These are phyloP conservation scores for Phlebopus sp. DNA, from an alignment of 1,284 basidiomycete species.

Conservation along the genomic window DNA sequence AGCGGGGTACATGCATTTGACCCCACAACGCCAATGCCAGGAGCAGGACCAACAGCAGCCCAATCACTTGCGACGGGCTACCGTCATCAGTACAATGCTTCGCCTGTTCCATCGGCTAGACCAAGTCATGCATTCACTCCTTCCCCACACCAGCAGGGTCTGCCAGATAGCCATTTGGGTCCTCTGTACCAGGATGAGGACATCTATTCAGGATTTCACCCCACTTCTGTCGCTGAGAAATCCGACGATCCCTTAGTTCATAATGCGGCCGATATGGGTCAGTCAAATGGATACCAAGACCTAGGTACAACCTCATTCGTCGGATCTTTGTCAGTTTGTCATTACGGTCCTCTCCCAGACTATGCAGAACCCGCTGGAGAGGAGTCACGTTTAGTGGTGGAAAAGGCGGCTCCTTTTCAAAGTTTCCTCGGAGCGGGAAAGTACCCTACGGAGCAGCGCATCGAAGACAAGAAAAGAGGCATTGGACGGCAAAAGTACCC, in stretches of 20 bases:
- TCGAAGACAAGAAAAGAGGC: conserved; percentile 81
- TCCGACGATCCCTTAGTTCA: conserved; percentile 41
- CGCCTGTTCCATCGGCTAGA: conserved; percentile 8
- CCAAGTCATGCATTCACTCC: conserved; percentile 16
- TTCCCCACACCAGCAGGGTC: conserved; percentile 9
- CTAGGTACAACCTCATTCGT: conserved; percentile 43
- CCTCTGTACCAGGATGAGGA: conserved; percentile 28
- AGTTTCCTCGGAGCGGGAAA: conserved; percentile 44
- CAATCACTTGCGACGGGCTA: conserved; percentile 29
- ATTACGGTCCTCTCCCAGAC: conserved; percentile 37
- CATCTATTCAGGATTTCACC: conserved; percentile 14
- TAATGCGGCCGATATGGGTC: conserved; percentile 42
- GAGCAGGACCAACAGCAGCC: conserved; percentile 20
- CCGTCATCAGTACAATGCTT: conserved; percentile 15
- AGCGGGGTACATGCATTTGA: conserved; percentile 18
- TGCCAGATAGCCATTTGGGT: conserved; percentile 4
- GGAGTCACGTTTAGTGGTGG: conserved; percentile 23
- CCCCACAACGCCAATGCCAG: conserved; percentile 3
- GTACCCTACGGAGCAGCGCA: conserved; percentile 77
- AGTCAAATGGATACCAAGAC: conserved; percentile 45
- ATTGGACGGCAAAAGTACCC: conserved; percentile 82
- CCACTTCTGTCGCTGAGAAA: conserved; percentile 32
- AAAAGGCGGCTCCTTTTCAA: conserved; percentile 41
- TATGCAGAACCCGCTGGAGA: conserved; percentile 52
- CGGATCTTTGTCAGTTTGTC: neutral